phyloP scores from a whole-genome alignment of 768 basidiomycete genomes.

The Mycena floridula region DNA sequence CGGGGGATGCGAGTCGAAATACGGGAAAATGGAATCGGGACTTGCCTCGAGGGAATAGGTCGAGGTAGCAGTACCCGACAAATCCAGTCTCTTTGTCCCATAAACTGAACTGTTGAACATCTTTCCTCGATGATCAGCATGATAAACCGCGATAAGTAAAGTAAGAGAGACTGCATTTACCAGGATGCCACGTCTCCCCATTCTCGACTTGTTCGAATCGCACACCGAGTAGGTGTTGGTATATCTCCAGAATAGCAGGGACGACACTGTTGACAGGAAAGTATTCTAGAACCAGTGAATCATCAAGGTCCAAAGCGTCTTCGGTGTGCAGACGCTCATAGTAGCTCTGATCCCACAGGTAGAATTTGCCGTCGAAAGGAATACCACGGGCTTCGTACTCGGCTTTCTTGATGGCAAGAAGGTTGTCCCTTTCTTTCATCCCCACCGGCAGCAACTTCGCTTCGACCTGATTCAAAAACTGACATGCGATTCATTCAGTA shows the following conservation, averaged over 20 bases:
- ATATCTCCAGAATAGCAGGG: conserved; percentile 75
- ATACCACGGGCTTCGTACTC: conserved; percentile 56
- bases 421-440: conserved; percentile 53
- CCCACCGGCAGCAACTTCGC: conserved; percentile 69
- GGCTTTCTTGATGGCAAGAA: conserved; percentile 70
- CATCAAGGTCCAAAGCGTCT: conserved; percentile 62
- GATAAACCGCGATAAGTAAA: no score
- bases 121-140: no score
- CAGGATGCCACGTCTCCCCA: conserved; percentile 74
- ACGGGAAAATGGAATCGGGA: no score
- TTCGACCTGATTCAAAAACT: conserved; percentile 76
- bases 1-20: no score
- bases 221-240: conserved; percentile 79
- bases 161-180: no score
- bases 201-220: conserved; percentile 60
- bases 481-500: background rate
- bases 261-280: conserved; percentile 84
- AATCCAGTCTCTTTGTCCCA: no score
- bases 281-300: conserved; percentile 78
- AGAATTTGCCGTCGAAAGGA: conserved; percentile 67
- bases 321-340: conserved; percentile 65
- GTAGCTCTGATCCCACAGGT: conserved; percentile 82
- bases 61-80: no score
- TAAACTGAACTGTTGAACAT: no score
- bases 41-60: no score